Base-by-base conservation (phyloP, 345 rosid species). In the Bruguiera parviflora region DNA sequence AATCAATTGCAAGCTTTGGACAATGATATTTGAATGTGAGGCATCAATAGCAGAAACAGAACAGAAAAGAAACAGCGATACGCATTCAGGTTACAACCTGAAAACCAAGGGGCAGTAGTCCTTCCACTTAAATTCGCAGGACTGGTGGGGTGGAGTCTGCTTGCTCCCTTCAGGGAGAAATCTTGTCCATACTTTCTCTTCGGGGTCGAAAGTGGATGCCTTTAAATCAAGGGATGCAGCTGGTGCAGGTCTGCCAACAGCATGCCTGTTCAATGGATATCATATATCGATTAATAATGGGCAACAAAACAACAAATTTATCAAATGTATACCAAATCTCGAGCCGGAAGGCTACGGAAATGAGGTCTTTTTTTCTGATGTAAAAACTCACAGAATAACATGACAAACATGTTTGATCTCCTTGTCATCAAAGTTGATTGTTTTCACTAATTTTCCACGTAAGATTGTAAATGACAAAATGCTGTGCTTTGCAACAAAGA, bases 101-200 rank as follows among this genome's bases (percentile, higher is more conserved):
- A 94, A 94, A 73, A 94, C 98, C 64, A 91, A 76, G 15, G 97
- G 98, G 70, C 98, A 91, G 63, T 94, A 94, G 69, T 94, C 98
- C 81, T 94, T 94, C 98, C 98, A 91, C 77, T 75, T 94, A 71
- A 94, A 94, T 58, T 94, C 98, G 61, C 67, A 68, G 39, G 97
- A 88, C 64, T 84, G 89, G 75, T 94, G 98, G 8, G 98, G 98
- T 15, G 97, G 98, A 21, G 98, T 94, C 72, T 89, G 70, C 71
- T 94, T 94, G 52, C 87, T 83, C 73, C 98, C 98, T 78, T 91
- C 98, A 0, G 95, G 84, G 5, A 96, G 96, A 78, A 89, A 94
- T 76, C 87, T 87, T 19, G 97, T 91, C 98, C 97, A 94, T 62
- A 94, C 70, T 79, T 91, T 94, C 68, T 94, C 92, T 78, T 84